Base-by-base conservation (phyloP, 495 filamentous ascomycete genomes). In the Aspergillus nidulans region DNA sequence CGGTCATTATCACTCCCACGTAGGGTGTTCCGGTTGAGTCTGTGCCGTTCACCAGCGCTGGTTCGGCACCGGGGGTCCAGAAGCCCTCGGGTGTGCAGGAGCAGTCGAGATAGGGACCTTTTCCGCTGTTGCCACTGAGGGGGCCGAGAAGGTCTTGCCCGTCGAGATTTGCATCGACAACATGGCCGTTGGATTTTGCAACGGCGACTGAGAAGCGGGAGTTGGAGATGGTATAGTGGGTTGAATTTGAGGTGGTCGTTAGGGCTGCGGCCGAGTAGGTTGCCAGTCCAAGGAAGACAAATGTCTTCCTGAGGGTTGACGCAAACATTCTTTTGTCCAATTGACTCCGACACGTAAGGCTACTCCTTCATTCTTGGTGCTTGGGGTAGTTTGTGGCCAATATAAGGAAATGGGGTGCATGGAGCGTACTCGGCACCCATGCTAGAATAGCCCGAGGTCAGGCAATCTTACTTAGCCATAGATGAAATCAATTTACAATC, bases 31-130 rank as follows among this genome's bases (percentile, higher is more conserved):
- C 71, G 0, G 71, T 74, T 4, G 69, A 67, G 53, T 84, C 79
- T 8, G 64, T 64, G 2, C 77, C 79, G 10, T 72, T 47, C 2
- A 47, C 24, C 13, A 47, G 58, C 20, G 79, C 65, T 9, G 79
- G 67, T 49, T 77, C 49, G 71, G 73, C 1, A 62, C 0, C 79
- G 74, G 3, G 77, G 68, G 81, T 79, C 54, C 79, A 82, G 51
- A 68, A 69, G 1, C 81, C 79, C 0, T 73, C 76, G 0, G 78
- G 79, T 3, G 73, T 73, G 56, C 79, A 84, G 55, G 81, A 82
- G 55, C 81, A 83, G 56, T 82, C 81, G 19, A 83, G 71, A 52
- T 83, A 81, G 2, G 77, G 72, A 0, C 77, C 77, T 42, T 75
- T 70, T 7, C 80, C 78, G 7, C 63, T 69, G n/a, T 67, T 74